Percentiles rank a stretch among this genome's conserved stretches.
These are phyloP conservation scores for Chlorella vulgaris DNA, from an alignment of 139 green algal genomes.

Conservation along the genomic window DNA sequence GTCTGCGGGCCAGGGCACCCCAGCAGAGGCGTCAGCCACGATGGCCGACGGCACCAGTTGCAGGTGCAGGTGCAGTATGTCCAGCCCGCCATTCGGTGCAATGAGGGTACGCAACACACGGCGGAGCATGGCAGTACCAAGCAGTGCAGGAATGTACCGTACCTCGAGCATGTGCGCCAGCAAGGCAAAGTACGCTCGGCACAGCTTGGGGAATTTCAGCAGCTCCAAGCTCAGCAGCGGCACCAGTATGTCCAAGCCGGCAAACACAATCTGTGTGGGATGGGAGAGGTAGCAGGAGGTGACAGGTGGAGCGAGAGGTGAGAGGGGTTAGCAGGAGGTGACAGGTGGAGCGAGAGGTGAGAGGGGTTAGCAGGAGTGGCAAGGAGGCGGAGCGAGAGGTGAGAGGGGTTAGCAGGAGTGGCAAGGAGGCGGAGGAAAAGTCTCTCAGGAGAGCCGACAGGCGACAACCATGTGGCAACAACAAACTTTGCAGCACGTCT, in stretches of 20 bases:
- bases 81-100: too few species aligned
- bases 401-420: neutral
- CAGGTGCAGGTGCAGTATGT: too few species aligned
- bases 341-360: neutral
- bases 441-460: too few species aligned
- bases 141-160: neutral
- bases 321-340: neutral
- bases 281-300: neutral
- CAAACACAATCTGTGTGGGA: conserved; percentile 62
- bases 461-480: too few species aligned
- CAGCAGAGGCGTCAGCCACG: too few species aligned
- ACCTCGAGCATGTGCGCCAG: conserved; percentile 83
- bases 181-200: conserved; percentile 78
- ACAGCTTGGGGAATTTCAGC: conserved; percentile 83
- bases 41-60: too few species aligned
- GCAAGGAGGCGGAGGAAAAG: neutral
- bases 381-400: neutral
- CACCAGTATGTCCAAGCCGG: conserved; percentile 79
- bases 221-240: conserved; percentile 80
- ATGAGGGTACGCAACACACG: too few species aligned
- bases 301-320: neutral
- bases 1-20: too few species aligned
- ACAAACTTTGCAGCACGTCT: too few species aligned
- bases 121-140: too few species aligned
- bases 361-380: neutral